Conservation (phyloP, 768 basidiomycete genomes). For the Butyriboletus loyo region DNA sequence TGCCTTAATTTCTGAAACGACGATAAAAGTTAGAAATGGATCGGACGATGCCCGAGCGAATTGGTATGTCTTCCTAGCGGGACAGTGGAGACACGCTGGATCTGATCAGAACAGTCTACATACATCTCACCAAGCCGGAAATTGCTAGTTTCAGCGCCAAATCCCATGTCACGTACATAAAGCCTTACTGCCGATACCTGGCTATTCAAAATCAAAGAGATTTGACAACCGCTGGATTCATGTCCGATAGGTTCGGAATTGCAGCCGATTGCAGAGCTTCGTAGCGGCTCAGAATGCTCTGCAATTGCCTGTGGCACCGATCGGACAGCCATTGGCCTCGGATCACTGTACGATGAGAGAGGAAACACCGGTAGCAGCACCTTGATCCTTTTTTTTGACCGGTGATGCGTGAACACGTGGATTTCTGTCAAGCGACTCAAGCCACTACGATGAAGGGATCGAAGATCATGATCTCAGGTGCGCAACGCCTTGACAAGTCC, state of each 20-base stretch:
- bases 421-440: background rate
- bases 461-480: background rate
- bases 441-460: background rate
- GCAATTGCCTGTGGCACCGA: background rate
- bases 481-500: background rate
- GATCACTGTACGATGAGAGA: background rate
- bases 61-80: background rate
- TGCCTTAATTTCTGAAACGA: background rate
- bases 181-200: background rate
- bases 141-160: background rate
- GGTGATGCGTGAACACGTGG: background rate
- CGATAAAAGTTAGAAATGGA: background rate
- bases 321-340: background rate
- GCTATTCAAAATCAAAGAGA: background rate
- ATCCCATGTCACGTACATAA: background rate
- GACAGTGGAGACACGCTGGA: background rate
- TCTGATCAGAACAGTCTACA: background rate
- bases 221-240: background rate
- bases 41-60: background rate
- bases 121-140: background rate
- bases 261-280: background rate
- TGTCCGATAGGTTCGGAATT: background rate
- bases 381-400: background rate
- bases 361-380: background rate
- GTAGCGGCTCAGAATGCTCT: background rate